Conservation (phyloP, 768 basidiomycete species). For the Lactarius hengduanensis region DNA sequence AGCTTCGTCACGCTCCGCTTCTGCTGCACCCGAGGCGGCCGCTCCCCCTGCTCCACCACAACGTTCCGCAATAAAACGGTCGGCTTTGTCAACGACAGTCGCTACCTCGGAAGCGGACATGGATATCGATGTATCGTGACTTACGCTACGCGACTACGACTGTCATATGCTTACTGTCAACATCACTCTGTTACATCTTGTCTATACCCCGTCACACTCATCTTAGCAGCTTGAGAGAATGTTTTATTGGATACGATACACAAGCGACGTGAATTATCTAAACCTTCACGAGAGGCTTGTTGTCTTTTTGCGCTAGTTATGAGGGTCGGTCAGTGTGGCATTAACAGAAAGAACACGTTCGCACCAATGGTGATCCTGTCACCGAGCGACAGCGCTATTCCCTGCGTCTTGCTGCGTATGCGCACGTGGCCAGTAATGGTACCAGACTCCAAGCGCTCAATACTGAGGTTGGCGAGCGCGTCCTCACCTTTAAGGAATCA, state of each 20-base stretch:
- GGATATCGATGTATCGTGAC: constrained; percentile 27
- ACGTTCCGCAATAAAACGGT: constrained; percentile 25
- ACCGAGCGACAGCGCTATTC: constrained; percentile 92
- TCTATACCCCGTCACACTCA: constrained; percentile 9
- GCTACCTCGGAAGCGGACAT: constrained; percentile 24
- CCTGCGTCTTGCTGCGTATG: constrained; percentile 96
- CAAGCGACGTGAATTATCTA: constrained; percentile 21
- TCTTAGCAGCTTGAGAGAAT: constrained; percentile 11
- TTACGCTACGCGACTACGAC: background rate
- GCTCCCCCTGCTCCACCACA: constrained; percentile 11
- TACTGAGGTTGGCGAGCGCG: constrained; percentile 90
- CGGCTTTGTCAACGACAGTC: constrained; percentile 26
- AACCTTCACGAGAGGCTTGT: constrained; percentile 19
- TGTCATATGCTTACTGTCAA: background rate
- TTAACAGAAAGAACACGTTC: constrained; percentile 22
- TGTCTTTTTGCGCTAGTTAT: constrained; percentile 27
- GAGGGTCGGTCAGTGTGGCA: background rate
- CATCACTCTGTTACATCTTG: constrained; percentile 5
- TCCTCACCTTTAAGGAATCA: constrained; percentile 71
- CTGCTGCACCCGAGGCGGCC: constrained; percentile 22
- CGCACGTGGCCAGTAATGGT: constrained; percentile 90
- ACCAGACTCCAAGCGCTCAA: constrained; percentile 83
- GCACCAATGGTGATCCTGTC: constrained; percentile 74
- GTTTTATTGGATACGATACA: constrained; percentile 19
- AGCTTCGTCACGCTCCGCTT: constrained; percentile 28